phyloP scores from a whole-genome alignment of 2,329 filamentous ascomycete species.

The Talaromyces albobiverticillius region DNA sequence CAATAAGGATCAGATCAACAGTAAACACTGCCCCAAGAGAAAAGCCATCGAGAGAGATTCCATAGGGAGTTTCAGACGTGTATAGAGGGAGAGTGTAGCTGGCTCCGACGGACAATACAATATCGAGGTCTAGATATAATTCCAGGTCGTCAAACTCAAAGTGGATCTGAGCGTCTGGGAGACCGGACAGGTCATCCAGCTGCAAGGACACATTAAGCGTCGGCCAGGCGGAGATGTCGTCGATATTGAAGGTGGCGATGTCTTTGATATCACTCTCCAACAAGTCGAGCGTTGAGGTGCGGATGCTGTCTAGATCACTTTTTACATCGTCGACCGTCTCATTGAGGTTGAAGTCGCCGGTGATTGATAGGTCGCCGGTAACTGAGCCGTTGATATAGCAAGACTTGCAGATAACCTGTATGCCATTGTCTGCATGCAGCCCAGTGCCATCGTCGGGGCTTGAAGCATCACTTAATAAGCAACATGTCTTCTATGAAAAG shows the following conservation, averaged over 20 bases:
- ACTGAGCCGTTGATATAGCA: conserved; percentile 53
- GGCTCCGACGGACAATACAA: conserved; percentile 38
- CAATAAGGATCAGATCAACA: conserved; percentile 53
- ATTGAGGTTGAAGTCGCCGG: conserved; percentile 26
- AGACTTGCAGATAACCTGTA: conserved; percentile 35
- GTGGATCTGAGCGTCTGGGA: conserved; percentile 26
- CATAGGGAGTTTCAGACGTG: conserved; percentile 44
- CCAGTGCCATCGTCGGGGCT: background rate
- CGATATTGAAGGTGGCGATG: background rate
- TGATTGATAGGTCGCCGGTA: conserved; percentile 42
- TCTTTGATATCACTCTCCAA: background rate
- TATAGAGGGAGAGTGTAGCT: conserved; percentile 52
- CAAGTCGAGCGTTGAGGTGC: background rate
- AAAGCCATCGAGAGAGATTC: conserved; percentile 40
- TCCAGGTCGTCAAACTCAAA: conserved; percentile 54
- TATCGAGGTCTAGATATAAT: conserved; percentile 51
- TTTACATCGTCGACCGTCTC: conserved; percentile 22
- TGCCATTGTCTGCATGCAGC: conserved; percentile 4
- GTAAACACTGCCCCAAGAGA: conserved; percentile 49
- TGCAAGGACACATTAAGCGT: conserved; percentile 41
- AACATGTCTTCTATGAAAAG: too few species aligned
- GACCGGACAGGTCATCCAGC: conserved; percentile 24
- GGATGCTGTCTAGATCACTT: too few species aligned
- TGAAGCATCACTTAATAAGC: background rate
- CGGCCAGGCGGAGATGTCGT: conserved; percentile 19